phyloP scores from a whole-genome alignment of 75 land plant species.

The Adiantum capillusveneris region DNA sequence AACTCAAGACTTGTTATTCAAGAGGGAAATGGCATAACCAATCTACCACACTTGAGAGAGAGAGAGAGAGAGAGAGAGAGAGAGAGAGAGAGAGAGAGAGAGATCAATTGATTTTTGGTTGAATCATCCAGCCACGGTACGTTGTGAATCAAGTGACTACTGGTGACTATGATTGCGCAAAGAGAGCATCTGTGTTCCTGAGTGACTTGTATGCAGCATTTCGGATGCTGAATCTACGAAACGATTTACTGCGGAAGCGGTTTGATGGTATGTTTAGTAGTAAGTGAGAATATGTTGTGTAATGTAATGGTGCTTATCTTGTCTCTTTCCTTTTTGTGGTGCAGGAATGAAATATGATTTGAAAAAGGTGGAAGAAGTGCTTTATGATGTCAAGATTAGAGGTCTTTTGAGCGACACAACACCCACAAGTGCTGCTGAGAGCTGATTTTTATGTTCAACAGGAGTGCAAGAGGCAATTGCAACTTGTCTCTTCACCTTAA shows the following conservation, averaged over 20 bases:
- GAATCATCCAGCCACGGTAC: slow-evolving; percentile 67
- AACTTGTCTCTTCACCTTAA: no score
- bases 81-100: no score
- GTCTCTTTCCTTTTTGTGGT: neutral
- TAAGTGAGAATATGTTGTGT: no score
- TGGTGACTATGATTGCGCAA: slow-evolving; percentile 83
- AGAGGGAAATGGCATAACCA: no score
- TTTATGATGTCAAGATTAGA: slow-evolving; percentile 79
- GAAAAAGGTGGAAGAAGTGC: slow-evolving; percentile 73
- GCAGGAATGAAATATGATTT: slow-evolving; percentile 84
- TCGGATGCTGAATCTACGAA: slow-evolving; percentile 85
- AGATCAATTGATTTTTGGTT: no score
- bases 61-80: no score
- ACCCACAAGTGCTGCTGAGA: no score
- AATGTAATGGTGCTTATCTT: neutral
- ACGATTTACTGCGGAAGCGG: slow-evolving; percentile 78
- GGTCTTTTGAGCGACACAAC: slow-evolving; percentile 28
- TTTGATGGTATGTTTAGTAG: slow-evolving; percentile 87
- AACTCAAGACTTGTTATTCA: no score
- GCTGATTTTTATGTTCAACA: no score
- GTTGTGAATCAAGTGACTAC: slow-evolving; percentile 83
- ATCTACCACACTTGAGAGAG: no score
- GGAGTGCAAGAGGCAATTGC: no score
- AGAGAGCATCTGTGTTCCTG: slow-evolving; percentile 60
- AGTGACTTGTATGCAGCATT: slow-evolving; percentile 81